Percentiles rank a stretch among this genome's conserved stretches.
Evolutionary conservation across 176 grass and related monocot species (phyloP).

Genomic region (Triticum timopheevii): DNA sequence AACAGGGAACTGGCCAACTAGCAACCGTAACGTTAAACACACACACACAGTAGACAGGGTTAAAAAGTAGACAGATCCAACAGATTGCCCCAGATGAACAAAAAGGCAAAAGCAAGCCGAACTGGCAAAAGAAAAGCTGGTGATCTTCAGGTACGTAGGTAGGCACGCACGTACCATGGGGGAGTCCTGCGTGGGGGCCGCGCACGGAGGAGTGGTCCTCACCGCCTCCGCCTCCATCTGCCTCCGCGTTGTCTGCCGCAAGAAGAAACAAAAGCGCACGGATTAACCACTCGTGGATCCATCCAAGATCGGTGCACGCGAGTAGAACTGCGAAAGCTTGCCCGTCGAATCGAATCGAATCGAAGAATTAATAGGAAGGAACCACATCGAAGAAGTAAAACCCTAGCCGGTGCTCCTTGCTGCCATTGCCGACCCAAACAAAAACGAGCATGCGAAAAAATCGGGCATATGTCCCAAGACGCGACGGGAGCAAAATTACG

Average conservation of each 20-base stretch:
- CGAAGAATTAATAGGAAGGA: not conserved
- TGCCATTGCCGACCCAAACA: not conserved
- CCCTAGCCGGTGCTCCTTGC: not conserved
- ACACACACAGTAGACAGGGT: too few species aligned
- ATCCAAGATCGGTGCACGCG: not conserved
- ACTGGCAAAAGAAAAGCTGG: conserved; percentile 4
- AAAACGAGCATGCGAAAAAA: not conserved
- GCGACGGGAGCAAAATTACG: not conserved
- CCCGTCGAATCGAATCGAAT: not conserved
- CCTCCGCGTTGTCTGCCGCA: conserved; percentile 15
- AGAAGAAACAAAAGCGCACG: not conserved
- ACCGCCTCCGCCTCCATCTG: conserved; percentile 43
- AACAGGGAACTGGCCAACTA: not conserved
- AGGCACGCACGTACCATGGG: conserved; percentile 39
- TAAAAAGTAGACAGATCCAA: not conserved
- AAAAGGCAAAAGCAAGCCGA: not conserved
- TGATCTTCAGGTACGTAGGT: not conserved
- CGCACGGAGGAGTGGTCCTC: conserved; percentile 23
- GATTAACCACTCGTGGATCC: not conserved
- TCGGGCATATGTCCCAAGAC: not conserved
- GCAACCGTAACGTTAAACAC: not conserved
- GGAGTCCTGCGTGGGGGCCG: conserved; percentile 15
- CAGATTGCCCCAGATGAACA: not conserved
- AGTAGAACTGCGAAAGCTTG: not conserved
- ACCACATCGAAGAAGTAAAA: not conserved